Evolutionary conservation across 75 land plant species (phyloP), one percentile per base, ranked within the genome.

Genomic region (Pinus albicaulis): DNA sequence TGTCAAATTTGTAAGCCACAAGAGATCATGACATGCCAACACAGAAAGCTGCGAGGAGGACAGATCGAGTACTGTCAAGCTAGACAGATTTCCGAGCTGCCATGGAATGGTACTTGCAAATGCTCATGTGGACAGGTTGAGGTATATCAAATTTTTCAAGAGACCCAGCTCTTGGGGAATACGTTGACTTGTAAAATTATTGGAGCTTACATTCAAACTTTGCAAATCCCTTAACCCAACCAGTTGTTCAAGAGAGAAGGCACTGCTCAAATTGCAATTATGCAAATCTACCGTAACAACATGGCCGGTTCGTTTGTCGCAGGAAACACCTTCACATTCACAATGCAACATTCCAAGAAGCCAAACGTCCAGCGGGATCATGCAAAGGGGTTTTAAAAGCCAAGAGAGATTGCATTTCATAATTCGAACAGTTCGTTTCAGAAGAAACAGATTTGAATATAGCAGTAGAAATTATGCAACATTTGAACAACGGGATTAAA

Each of bases 101-200:
- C 20, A 31, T 20, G 91, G 91, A 70, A 87, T 70, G 3, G 53
- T 52, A 3, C 88, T 83, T 20, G 16, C 14, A 58, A 89, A 80
- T 1, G 71, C 62, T 31, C 83, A 68, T 0, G 5, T 3, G 0
- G 80, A 74, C 7, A 87, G 74, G 74, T 82, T 74, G 3, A 87
- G 78, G 72, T 74, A 76, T 20, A 3, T 52, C 78, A 82, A 74
- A 5, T 60, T 41, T 8, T 73, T 41, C 6, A 86, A 55, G 0
- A 34, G 66, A 8, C 82, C 80, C 38, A 86, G 20, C 65, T 76
- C 79, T 0, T 34, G 23, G 16, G 84, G 81, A 4, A 86, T 76
- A 1, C 31, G 2, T 31, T 31, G 31, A 31, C 31, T 2, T 31
- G 31, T 31, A 31, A 31, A 31, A 31, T 31, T 31, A 31, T 31